A percentile compares a stretch with the other conserved stretches of the same genome.
phyloP scores from a whole-genome alignment of 202 grass and related monocot species.

The Saccharum hybrid region DNA sequence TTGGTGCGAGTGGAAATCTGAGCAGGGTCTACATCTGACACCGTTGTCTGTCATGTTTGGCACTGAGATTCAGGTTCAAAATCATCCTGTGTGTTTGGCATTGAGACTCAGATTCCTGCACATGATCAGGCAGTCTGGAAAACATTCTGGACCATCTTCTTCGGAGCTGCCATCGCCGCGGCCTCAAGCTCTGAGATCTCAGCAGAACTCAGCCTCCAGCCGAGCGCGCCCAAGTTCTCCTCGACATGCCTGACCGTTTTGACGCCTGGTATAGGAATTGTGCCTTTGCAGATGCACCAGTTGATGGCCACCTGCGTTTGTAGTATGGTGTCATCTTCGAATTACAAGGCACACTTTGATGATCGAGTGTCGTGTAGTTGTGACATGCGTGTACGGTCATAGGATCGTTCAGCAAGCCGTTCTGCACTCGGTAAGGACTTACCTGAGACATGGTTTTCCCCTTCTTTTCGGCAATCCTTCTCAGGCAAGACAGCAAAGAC shows the following conservation, averaged over 20 bases:
- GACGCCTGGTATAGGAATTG: conserved; percentile 82
- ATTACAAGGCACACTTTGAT: background rate
- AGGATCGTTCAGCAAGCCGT: background rate
- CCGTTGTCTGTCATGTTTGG: background rate
- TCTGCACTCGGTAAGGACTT: background rate
- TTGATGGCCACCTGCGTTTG: conserved; percentile 83
- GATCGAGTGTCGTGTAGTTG: background rate
- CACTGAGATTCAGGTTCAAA: background rate
- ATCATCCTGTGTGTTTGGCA: background rate
- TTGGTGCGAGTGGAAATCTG: background rate
- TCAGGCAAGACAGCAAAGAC: conserved; percentile 64
- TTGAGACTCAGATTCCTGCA: background rate
- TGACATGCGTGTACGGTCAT: background rate
- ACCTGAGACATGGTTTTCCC: conserved; percentile 71
- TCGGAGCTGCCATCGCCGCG: conserved; percentile 64
- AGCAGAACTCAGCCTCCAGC: conserved; percentile 65
- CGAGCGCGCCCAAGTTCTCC: conserved; percentile 81
- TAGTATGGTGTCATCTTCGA: background rate
- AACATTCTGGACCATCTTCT: conserved; percentile 93
- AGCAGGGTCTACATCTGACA: background rate
- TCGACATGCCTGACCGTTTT: conserved; percentile 72
- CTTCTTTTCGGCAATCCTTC: conserved; percentile 67
- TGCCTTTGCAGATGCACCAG: conserved; percentile 90
- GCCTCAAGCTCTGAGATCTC: conserved; percentile 81
- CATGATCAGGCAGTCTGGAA: conserved; percentile 73